Conservation (phyloP, 1,284 basidiomycete genomes). For the Crocinoboletus sp. region DNA sequence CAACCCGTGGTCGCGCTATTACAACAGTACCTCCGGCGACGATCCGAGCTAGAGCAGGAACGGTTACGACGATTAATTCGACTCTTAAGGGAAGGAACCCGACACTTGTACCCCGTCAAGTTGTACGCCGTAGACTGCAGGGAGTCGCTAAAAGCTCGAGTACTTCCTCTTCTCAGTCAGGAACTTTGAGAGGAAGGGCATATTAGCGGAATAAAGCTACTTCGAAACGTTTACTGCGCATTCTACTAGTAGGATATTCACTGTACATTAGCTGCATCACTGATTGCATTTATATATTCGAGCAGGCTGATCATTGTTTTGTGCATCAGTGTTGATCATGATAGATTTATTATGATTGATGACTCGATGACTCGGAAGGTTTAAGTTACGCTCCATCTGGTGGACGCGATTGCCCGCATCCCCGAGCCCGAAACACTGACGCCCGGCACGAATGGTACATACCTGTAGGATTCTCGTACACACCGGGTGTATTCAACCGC, state of each 20-base stretch:
- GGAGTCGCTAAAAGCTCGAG: constrained; percentile 19
- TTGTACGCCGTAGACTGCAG: constrained; percentile 10
- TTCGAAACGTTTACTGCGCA: not conserved
- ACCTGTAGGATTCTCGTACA: no score
- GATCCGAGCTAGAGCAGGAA: constrained; percentile 10
- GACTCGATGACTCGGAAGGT: no score
- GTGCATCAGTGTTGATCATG: no score
- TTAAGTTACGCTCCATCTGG: no score
- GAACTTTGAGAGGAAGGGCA: constrained; percentile 18
- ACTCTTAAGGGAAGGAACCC: constrained; percentile 17
- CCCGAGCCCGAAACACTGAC: no score
- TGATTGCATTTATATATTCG: no score
- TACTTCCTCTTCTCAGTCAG: constrained; percentile 28
- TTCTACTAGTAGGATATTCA: constrained; percentile 6
- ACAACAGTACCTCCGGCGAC: constrained; percentile 13
- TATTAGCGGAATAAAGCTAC: constrained; percentile 8
- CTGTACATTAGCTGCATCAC: constrained; percentile 24
- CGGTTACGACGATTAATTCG: constrained; percentile 8
- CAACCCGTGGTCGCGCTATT: constrained; percentile 8
- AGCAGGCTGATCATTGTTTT: no score
- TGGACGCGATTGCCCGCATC: no score
- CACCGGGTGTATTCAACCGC: no score
- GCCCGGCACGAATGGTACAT: no score
- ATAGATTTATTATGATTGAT: no score
- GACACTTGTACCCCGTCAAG: constrained; percentile 10